Evolutionary conservation across 495 filamentous ascomycete genomes (phyloP), one percentile per base, ranked within the genome.

Genomic region (Melanomma pulvis-pyrius): DNA sequence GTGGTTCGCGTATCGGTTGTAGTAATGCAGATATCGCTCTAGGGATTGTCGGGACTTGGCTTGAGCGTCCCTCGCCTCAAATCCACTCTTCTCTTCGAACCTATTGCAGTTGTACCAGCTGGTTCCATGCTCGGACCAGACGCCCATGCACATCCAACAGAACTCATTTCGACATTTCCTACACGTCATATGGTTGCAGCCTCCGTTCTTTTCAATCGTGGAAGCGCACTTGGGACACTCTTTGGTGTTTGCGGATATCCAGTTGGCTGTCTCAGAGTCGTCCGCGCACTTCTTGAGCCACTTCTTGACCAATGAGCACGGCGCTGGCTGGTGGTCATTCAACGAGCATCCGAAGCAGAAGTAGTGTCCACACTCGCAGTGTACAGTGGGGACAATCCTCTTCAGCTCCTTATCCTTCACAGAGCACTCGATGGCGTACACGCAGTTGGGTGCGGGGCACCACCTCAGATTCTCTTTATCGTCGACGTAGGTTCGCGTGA

Each of bases 101-200:
- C 94, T 82, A 72, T 96, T 98, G 84, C 94, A 98, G 75, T 96
- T 98, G 79, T 98, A 98, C 94, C 94, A 98, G 79, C 92, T 97
- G n/a, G 94, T 98, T 61, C 94, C 94, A 73, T 98, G 94, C 75
- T 98, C 94, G 1, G 92, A 92, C 94, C 94, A 98, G 9, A 96
- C 80, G 0, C 94, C 94, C 94, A 98, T 98, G 76, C 94, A 98
- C 87, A 98, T 97, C 94, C 94, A 98, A 81, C 94, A 98, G 73
- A 98, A 98, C 76, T 98, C 94, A 74, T 98, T 89, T 72, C 94
- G 93, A 81, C 94, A 98, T 78, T 98, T 98, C 49, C 94, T 86
- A 77, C 94, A 98, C 0, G 94, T 98, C 94, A 98, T 98, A 74
- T 98, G 94, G 81, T 98, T 98, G 79, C 94, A 98, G 5, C 94